A percentile compares a stretch with the other conserved stretches of the same genome.
Conservation (phyloP, 306 rosid genomes). For the Ormosia emarginata region DNA sequence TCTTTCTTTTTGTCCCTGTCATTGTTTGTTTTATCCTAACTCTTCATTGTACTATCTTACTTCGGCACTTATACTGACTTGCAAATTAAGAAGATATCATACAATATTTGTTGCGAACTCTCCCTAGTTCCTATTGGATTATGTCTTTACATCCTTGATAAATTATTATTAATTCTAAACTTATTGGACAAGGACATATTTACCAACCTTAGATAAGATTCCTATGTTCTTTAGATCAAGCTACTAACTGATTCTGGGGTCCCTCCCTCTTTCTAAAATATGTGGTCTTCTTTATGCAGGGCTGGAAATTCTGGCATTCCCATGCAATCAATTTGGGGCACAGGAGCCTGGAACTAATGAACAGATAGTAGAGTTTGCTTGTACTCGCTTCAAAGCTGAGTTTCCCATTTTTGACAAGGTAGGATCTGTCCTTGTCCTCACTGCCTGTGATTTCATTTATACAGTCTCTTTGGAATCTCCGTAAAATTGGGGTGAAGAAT, state of each 20-base stretch:
- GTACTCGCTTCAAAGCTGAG: slow-evolving; percentile 81
- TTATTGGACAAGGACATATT: background rate
- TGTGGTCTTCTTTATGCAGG: slow-evolving; percentile 23
- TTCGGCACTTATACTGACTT: background rate
- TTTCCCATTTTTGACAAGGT: slow-evolving; percentile 83
- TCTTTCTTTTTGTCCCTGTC: background rate
- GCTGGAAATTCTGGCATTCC: slow-evolving; percentile 75
- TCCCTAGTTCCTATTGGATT: background rate
- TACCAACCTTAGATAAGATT: background rate
- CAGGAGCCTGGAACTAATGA: slow-evolving; percentile 81
- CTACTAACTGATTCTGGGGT: background rate
- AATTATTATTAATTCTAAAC: background rate
- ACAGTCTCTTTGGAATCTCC: background rate
- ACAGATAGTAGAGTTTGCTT: slow-evolving; percentile 67
- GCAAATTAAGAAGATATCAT: background rate
- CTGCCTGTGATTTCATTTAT: background rate
- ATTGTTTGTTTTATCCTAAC: background rate
- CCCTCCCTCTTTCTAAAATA: background rate
- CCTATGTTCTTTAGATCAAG: background rate
- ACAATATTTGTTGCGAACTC: background rate
- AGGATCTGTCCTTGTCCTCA: background rate
- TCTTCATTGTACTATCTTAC: background rate
- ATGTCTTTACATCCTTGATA: background rate
- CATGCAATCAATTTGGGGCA: slow-evolving; percentile 82
- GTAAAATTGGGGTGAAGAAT: too few species aligned